Conservation (phyloP, 192 early-diverging fungal species). For the Jimgerdemannia flammicorona region DNA sequence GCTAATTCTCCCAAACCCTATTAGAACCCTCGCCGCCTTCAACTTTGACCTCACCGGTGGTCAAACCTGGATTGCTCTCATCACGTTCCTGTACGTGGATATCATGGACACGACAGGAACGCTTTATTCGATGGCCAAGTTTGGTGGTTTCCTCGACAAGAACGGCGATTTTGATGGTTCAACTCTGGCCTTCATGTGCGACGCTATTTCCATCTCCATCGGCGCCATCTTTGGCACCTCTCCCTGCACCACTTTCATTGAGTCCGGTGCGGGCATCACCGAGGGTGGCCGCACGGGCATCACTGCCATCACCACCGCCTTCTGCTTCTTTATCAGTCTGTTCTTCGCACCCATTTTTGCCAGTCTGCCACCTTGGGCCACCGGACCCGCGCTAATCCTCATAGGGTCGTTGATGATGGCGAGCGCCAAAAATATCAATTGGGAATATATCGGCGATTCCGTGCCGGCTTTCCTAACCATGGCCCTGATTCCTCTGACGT, state of each 20-base stretch:
- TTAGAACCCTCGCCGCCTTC: constrained; percentile 50
- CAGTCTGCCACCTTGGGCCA: constrained; percentile 81
- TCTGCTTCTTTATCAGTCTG: constrained; percentile 73
- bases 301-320: constrained; percentile 59
- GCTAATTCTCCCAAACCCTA: background rate
- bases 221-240: constrained; percentile 71
- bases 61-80: constrained; percentile 75
- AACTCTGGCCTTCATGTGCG: constrained; percentile 67
- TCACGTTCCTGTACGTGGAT: constrained; percentile 85
- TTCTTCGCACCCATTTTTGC: constrained; percentile 87
- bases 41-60: constrained; percentile 57
- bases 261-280: constrained; percentile 79
- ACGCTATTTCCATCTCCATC: constrained; percentile 62
- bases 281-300: constrained; percentile 80
- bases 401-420: constrained; percentile 81
- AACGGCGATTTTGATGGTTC: constrained; percentile 80
- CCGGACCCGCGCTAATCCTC: constrained; percentile 74
- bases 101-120: constrained; percentile 85
- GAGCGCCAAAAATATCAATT: constrained; percentile 69
- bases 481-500: constrained; percentile 74
- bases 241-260: constrained; percentile 76
- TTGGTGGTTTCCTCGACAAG: constrained; percentile 73
- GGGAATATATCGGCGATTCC: constrained; percentile 71
- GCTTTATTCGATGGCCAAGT: constrained; percentile 81
- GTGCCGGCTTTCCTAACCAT: constrained; percentile 79